Conservation (phyloP, 805 yeast genomes). For the Pichia thaimueangensis region DNA sequence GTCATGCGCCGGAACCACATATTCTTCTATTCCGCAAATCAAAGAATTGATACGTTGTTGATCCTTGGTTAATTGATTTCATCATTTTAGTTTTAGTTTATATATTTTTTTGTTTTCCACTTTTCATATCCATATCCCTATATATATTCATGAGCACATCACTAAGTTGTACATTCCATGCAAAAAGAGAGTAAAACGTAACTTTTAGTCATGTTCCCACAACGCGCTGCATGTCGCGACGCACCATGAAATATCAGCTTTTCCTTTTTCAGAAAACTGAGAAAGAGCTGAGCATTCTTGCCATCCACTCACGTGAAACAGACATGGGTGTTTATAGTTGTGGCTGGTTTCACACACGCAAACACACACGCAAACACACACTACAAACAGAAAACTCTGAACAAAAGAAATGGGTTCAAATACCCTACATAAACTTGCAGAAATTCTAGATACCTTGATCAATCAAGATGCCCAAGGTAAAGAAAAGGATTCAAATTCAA, state of each 20-base stretch:
- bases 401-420: slow-evolving; percentile 8
- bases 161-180: too few species aligned
- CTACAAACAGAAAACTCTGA: not conserved
- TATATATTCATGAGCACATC: not conserved
- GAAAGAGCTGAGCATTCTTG: too few species aligned
- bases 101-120: too few species aligned
- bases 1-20: slow-evolving; percentile 98
- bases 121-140: too few species aligned
- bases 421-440: slow-evolving; percentile 23
- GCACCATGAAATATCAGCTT: too few species aligned
- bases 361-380: too few species aligned
- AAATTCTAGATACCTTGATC: slow-evolving; percentile 25
- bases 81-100: not conserved
- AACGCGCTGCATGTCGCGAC: too few species aligned
- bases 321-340: too few species aligned
- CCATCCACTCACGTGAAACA: too few species aligned
- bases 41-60: slow-evolving; percentile 13
- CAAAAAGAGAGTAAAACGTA: not conserved
- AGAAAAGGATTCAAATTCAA: slow-evolving; percentile 25
- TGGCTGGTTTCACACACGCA: too few species aligned
- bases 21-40: slow-evolving; percentile 80
- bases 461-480: slow-evolving; percentile 22
- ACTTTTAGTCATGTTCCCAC: too few species aligned
- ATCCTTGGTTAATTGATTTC: not conserved
- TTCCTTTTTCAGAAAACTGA: too few species aligned